phyloP scores from a whole-genome alignment of 352 stramenopile species.

The Globisporangium megalacanthum region DNA sequence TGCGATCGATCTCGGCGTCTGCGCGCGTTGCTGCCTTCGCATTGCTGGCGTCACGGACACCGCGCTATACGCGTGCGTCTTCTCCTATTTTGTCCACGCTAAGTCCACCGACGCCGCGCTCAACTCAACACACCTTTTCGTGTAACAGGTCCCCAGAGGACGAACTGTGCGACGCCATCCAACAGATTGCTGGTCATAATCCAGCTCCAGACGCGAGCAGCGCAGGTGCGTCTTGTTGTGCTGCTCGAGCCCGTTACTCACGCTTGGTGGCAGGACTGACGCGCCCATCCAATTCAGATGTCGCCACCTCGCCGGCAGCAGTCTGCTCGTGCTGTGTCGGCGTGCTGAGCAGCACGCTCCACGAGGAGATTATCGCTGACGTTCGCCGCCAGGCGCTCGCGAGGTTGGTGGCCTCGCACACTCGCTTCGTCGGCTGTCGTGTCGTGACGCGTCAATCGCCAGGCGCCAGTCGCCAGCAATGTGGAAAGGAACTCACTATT shows the following conservation, averaged over 20 bases:
- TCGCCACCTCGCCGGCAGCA: conserved; percentile 10
- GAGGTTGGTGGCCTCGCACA: conserved; percentile 11
- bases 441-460: no score
- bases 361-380: conserved; percentile 37
- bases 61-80: conserved; percentile 50
- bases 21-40: conserved; percentile 64
- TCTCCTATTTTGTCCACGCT: no score
- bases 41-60: conserved; percentile 42
- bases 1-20: conserved; percentile 29
- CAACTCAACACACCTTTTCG: background rate
- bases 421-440: background rate
- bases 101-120: background rate
- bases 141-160: conserved; percentile 23
- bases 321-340: conserved; percentile 72
- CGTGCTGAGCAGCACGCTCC: conserved; percentile 42
- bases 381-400: conserved; percentile 30
- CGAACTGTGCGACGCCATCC: conserved; percentile 18
- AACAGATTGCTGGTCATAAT: background rate
- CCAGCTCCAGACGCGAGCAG: background rate
- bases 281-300: background rate
- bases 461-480: no score
- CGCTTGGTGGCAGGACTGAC: background rate
- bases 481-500: background rate
- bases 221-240: background rate
- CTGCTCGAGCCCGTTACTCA: background rate